Base-by-base conservation (phyloP, 2,329 filamentous ascomycete genomes). In the Tolypocladium pustulatum region DNA sequence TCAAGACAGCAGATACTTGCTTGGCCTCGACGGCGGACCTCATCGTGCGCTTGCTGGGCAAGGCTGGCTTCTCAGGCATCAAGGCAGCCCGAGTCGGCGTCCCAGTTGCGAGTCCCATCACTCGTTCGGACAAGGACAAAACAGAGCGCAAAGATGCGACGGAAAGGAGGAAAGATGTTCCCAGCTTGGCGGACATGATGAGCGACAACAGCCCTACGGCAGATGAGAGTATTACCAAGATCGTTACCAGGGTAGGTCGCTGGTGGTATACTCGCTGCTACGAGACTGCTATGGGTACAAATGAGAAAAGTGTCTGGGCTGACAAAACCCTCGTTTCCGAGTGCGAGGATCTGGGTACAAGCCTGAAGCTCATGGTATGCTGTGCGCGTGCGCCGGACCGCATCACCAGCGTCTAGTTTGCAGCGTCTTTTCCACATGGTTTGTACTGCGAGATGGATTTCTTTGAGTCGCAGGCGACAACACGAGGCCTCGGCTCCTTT, bases 201-300 rank as follows among this genome's bases (percentile, higher is more conserved):
- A 85, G 81, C 36, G 86, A 90, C 63, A 80, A 86, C 40, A 82
- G 83, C n/a, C 79, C 84, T 0, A 77, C 82, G 17, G 87, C 88
- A 27, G 91, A 96, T 64, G 90, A 91, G 68, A 87, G 85, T 64
- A 96, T 97, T 68, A 90, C 91, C 17, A 92, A 90, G 68, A 96
- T 96, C 80, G 91, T 97, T 27, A 88, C 91, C 20, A 88, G 86
- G 62, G 93, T 97, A 13, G 93, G 91, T 2, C 83, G 94, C 51
- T 97, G 93, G 91, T 99, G 94, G 94, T 97, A 96, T 73, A 89
- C 85, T 12, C 85, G 89, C 57, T 97, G 93, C 76, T 97, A 97
- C 71, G 93, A 97, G 73, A 84, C 81, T 59, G 79, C 82, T 5
- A 78, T 86, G 10, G 72, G 82, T 40, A 60, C 60, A 71, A 76